Conservation (phyloP, 768 basidiomycete species). For the Rickenella mellea region DNA sequence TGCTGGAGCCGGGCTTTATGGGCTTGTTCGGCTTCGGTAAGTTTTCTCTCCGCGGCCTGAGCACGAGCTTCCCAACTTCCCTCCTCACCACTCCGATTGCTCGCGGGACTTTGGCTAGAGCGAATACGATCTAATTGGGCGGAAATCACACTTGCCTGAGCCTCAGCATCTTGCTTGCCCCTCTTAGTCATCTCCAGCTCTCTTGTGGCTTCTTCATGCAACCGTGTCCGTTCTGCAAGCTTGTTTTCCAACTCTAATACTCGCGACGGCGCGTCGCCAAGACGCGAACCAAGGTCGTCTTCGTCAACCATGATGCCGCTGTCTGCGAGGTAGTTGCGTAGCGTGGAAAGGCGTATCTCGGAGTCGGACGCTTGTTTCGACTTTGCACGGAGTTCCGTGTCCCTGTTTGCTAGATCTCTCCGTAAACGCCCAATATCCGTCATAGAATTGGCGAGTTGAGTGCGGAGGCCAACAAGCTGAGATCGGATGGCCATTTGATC, state of each 20-base stretch:
- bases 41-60: conserved; percentile 64
- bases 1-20: conserved; percentile 78
- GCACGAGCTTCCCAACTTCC: conserved; percentile 34
- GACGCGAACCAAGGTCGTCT: conserved; percentile 43
- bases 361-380: conserved; percentile 58
- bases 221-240: conserved; percentile 61
- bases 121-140: conserved; percentile 59
- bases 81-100: conserved; percentile 22
- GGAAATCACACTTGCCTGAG: conserved; percentile 53
- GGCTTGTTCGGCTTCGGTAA: conserved; percentile 68
- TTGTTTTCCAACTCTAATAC: conserved; percentile 70
- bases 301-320: conserved; percentile 77
- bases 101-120: conserved; percentile 43
- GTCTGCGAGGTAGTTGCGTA: conserved; percentile 83
- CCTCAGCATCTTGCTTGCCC: conserved; percentile 67
- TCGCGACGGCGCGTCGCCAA: conserved; percentile 27
- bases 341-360: conserved; percentile 63
- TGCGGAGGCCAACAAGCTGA: conserved; percentile 66
- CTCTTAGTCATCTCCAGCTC: conserved; percentile 60
- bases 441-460: conserved; percentile 58
- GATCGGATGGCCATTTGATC: conserved; percentile 58
- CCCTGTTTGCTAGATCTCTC: conserved; percentile 59
- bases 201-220: conserved; percentile 67
- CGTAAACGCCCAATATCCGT: conserved; percentile 62
- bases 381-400: conserved; percentile 54